Evolutionary conservation across 1,284 basidiomycete genomes (phyloP), one percentile per base, ranked within the genome.

Genomic region (Austroboletus sp.): DNA sequence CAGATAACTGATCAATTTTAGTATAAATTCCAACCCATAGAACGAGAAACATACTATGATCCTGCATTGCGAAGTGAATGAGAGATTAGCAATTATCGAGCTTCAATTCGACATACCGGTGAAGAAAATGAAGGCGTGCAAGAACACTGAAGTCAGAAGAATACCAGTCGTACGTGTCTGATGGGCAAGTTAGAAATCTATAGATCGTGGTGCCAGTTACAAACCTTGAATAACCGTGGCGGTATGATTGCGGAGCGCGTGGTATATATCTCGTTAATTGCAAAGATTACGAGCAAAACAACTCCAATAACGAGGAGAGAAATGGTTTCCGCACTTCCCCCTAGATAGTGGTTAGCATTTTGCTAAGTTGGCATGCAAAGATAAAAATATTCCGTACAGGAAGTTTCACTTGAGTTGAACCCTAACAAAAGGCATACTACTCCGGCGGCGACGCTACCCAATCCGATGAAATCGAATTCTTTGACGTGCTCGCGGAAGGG

Each of bases 231-330:
- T 13, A 78, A 45, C 6, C 74, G 63, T 8, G 73, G 68, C 0
- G 77, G 72, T 11, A 82, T 69, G 49, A 82, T 74, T 0, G 79
- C 72, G 16, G 68, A 68, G 10, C 72, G 69, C 47, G 69, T 72
- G 0, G 78, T 80, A 27, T 58, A 60, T 9, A 73, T 44, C 50
- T 76, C 77, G 54, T 75, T 73, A 21, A 70, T 48, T 16, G 65
- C 61, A n/a, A 66, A 70, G 0, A 60, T 47, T 9, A 69, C 42
- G 40, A 80, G 63, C 2, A 73, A 47, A 21, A 63, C 57, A 2
- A 57, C 63, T 12, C 79, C 80, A 19, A 75, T 62, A 4, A 64
- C 66, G 34, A 83, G 68, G 4, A 75, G 65, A 4, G 68, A 70
- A 46, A 79, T 76, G 0, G 79, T 73, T 33, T 66, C 49, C 3